phyloP scores from a whole-genome alignment of 257 asterid species.

The Penstemon davidsonii region DNA sequence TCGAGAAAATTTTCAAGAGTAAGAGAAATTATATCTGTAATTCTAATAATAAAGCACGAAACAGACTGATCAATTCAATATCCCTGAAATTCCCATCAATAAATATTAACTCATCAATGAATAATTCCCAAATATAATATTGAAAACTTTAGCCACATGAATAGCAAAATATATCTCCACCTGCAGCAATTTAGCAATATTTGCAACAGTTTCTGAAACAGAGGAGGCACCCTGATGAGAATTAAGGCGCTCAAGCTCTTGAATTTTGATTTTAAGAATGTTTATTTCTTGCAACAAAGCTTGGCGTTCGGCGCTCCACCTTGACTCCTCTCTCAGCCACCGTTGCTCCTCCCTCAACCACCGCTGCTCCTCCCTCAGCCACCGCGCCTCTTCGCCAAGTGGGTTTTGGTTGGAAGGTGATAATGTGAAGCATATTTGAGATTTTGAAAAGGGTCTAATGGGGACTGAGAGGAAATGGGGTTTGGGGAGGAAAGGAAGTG shows the following conservation, averaged over 20 bases:
- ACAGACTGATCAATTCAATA: background rate
- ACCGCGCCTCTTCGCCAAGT: constrained; percentile 63
- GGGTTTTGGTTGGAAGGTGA: constrained; percentile 45
- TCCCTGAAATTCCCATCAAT: constrained; percentile 1
- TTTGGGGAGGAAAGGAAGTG: constrained; percentile 28
- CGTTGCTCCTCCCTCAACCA: constrained; percentile 95
- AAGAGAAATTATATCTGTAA: background rate
- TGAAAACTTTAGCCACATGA: too few relatives aligned
- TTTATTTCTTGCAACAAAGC: constrained; percentile 60
- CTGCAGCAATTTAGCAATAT: constrained; percentile 69
- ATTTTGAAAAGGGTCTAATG: constrained; percentile 27
- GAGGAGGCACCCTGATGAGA: constrained; percentile 55
- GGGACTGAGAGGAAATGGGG: constrained; percentile 30
- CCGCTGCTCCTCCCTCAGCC: constrained; percentile 93
- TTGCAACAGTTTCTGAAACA: constrained; percentile 51
- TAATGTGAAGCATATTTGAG: constrained; percentile 63
- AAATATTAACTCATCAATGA: background rate
- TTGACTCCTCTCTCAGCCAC: constrained; percentile 77
- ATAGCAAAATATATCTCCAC: constrained; percentile 29
- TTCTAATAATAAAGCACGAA: background rate
- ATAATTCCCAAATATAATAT: background rate
- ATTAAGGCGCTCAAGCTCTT: constrained; percentile 59
- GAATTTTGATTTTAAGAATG: constrained; percentile 49
- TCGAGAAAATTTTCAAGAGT: too few relatives aligned
- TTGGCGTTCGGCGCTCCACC: constrained; percentile 79